Evolutionary conservation across 768 basidiomycete species (phyloP), one percentile per base, ranked within the genome.

Genomic region (Mycena floridula): DNA sequence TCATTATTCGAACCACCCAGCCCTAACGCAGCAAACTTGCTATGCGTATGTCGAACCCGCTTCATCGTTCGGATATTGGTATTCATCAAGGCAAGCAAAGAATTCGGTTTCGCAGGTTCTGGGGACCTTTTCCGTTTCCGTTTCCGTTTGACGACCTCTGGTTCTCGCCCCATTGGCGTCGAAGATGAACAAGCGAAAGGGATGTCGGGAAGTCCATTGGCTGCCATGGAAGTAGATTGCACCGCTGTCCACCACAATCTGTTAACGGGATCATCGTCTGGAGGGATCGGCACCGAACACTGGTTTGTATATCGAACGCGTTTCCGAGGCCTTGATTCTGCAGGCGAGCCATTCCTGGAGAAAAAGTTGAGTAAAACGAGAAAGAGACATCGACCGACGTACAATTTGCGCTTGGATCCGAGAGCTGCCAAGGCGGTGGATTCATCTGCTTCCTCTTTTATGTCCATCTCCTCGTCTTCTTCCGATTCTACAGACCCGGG

Each of bases 241-340:
- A 80, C 71, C 3, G 81, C 82, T 23, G 75, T 69, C 88, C 88
- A 90, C 89, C 89, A 91, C 5, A 82, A 60, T 27, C 81, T 74
- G 5, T 70, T 66, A 3, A 68, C 53, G 32, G 76, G 75, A 37
- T 71, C 67, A 44, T 68, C 65, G 16, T 66, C 67, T 28, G 68
- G 61, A 13, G 56, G 43, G 22, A 62, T 61, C 49, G 55, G 68
- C 35, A 54, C 68, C 26, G 58, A 65, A 59, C 58, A 37, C n/a
- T n/a, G 42, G 26, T 7, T 40, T n/a, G 18, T 20, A 8, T 73
- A 72, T 25, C 82, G 76, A 11, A 68, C 62, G 28, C 83, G 81
- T 63, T 89, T 89, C 28, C 76, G 73, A 7, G 82, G 77, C 28
- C 80, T 74, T 43, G 63, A 51, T 37, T 71, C 70, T 7, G 52